Percentiles rank a stretch among this genome's conserved stretches.
These are phyloP conservation scores for Stenogyne calaminthoides DNA, from an alignment of 305 asterid genomes.

Conservation along the genomic window DNA sequence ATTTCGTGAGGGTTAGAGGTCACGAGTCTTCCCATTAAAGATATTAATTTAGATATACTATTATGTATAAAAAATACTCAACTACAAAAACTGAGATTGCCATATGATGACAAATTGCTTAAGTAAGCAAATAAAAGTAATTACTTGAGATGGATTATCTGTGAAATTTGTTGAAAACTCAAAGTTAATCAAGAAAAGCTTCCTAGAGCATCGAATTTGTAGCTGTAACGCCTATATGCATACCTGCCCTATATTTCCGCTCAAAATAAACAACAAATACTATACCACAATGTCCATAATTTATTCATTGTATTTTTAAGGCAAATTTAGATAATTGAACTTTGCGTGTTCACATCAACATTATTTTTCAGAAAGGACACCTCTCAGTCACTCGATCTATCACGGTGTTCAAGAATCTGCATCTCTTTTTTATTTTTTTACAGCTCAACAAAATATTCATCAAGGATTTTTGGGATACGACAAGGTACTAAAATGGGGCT, in stretches of 20 bases:
- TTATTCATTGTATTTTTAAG: not conserved
- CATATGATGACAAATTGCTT: slow-evolving; percentile 23
- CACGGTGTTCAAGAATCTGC: slow-evolving; percentile 27
- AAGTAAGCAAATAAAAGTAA: slow-evolving; percentile 15
- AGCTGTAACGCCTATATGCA: not conserved
- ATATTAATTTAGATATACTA: too few species aligned
- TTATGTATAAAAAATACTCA: too few species aligned
- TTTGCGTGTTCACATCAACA: slow-evolving; percentile 38
- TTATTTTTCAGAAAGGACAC: slow-evolving; percentile 32
- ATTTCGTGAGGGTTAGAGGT: too few species aligned
- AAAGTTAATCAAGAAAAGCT: not conserved
- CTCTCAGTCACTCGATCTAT: slow-evolving; percentile 23
- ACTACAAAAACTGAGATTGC: too few species aligned
- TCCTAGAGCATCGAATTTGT: too few species aligned
- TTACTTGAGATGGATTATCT: not conserved
- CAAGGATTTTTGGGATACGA: too few species aligned
- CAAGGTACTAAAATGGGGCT: too few species aligned
- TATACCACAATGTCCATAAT: not conserved
- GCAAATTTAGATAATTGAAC: slow-evolving; percentile 6
- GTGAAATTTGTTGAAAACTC: too few species aligned
- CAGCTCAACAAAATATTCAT: not conserved
- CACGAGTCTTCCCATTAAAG: too few species aligned
- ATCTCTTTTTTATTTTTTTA: not conserved
- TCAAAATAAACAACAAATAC: not conserved
- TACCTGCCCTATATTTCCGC: not conserved